Evolutionary conservation across 768 basidiomycete genomes (phyloP).

Genomic region (Pleurotus giganteus): DNA sequence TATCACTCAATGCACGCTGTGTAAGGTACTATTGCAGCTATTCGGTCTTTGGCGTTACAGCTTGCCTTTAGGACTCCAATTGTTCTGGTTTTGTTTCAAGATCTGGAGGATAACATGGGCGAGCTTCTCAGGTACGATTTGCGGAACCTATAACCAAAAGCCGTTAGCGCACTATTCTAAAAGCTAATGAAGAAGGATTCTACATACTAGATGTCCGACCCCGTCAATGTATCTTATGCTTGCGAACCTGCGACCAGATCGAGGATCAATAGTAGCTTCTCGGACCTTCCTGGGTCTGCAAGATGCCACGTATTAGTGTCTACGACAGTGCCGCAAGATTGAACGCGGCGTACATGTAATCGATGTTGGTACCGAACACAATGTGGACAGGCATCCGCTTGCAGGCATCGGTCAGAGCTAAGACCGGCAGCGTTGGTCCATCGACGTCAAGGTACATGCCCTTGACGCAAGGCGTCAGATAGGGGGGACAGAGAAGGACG

Average conservation of each 20-base stretch:
- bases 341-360: conserved; percentile 48
- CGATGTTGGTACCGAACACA: conserved; percentile 47
- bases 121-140: conserved; percentile 14
- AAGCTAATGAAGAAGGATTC: neutral
- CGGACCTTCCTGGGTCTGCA: conserved; percentile 35
- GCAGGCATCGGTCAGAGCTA: conserved; percentile 40
- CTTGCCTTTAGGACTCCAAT: neutral
- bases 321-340: neutral
- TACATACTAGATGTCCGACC: conserved; percentile 31
- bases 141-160: conserved; percentile 12
- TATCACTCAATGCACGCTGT: neutral
- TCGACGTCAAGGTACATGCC: conserved; percentile 63
- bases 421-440: conserved; percentile 52
- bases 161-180: neutral
- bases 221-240: conserved; percentile 24
- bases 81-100: conserved; percentile 4
- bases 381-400: conserved; percentile 47
- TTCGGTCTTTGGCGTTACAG: too few relatives aligned
- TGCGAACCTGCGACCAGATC: conserved; percentile 32
- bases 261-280: conserved; percentile 30
- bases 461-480: conserved; percentile 25
- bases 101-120: conserved; percentile 8
- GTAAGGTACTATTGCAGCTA: neutral
- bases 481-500: neutral
- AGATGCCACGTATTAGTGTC: neutral